Base-by-base conservation (phyloP, 495 filamentous ascomycete genomes). In the Penicillium psychrofluorescens region DNA sequence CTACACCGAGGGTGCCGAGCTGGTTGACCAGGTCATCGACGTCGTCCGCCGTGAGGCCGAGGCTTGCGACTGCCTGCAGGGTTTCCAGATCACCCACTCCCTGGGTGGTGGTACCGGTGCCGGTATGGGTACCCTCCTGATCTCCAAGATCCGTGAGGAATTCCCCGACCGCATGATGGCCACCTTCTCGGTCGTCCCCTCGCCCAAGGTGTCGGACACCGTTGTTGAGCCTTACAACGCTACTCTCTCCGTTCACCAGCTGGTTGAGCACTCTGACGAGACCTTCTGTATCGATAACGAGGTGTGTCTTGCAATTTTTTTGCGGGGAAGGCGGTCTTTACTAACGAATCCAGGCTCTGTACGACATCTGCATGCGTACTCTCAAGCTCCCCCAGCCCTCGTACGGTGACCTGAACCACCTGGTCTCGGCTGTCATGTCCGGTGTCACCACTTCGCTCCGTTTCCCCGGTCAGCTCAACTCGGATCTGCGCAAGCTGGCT, bases 241-340 rank as follows among this genome's bases (percentile, higher is more conserved):
- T 61, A 99, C 92, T 58, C 86, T 99, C 51, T 99, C 92, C 60
- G 80, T 99, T 50, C 92, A 99, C 77, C 92, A 99, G 80, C 82
- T 99, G 53, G 94, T 99, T 66, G 92, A 99, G 83, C 95, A 99
- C 84, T 97, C 94, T 40, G 92, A 99, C 66, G 92, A 97, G 87
- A 99, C 92, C 68, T 99, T 99, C 86, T 99, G 92, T 80, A 99
- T 99, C 68, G 92, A 99, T 67, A 99, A 99, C 79, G 94, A 99
- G 85, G 80, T 83, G 63, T 50, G 74, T 10, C 32, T 3, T 22
- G 22, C 32, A 2, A 34, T 7, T 34, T 34, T 0, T 34, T 6
- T n/a, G n/a, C n/a, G n/a, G n/a, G 22, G 6, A 4, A 3, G 22
- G 22, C 3, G 22, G 22, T 22, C 22, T 22, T 3, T 22, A 22